These are phyloP conservation scores for Castanea crenata DNA, from an alignment of 306 rosid species.

Conservation along the genomic window DNA sequence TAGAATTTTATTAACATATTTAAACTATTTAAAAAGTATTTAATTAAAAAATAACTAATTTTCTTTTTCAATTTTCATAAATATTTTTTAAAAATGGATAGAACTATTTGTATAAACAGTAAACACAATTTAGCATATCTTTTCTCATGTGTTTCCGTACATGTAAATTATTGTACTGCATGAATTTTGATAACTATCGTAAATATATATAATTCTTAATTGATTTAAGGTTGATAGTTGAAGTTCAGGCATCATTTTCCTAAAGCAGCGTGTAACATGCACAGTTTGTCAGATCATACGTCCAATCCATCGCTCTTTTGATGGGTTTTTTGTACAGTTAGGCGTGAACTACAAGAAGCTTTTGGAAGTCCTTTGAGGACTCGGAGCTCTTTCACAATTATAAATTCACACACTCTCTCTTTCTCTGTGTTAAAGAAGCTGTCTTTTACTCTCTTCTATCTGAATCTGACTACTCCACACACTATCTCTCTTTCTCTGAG, in stretches of 20 bases:
- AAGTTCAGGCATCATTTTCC: neutral
- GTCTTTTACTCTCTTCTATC: neutral
- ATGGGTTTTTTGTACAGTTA: slow-evolving; percentile 34
- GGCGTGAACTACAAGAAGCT: slow-evolving; percentile 64
- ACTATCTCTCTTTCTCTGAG: slow-evolving; percentile 41
- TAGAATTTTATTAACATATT: too few species aligned
- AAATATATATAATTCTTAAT: neutral
- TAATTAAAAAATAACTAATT: too few species aligned
- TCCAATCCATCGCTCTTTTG: slow-evolving; percentile 65
- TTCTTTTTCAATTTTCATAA: too few species aligned
- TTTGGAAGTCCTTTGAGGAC: slow-evolving; percentile 24
- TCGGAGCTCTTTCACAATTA: slow-evolving; percentile 22
- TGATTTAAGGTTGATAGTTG: neutral
- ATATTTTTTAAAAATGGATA: too few species aligned
- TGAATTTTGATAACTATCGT: too few species aligned
- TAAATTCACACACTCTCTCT: neutral
- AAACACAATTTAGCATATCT: too few species aligned
- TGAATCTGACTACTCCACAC: slow-evolving; percentile 33
- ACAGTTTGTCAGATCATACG: slow-evolving; percentile 62
- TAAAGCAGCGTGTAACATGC: slow-evolving; percentile 25
- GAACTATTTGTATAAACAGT: too few species aligned
- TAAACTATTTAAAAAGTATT: too few species aligned
- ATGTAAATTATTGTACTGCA: neutral
- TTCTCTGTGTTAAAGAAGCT: slow-evolving; percentile 4
- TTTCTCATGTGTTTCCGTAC: too few species aligned